Percentiles rank a stretch among this genome's conserved stretches.
Conservation (phyloP, 805 yeast genomes). For the Suhomyces emberorum region DNA sequence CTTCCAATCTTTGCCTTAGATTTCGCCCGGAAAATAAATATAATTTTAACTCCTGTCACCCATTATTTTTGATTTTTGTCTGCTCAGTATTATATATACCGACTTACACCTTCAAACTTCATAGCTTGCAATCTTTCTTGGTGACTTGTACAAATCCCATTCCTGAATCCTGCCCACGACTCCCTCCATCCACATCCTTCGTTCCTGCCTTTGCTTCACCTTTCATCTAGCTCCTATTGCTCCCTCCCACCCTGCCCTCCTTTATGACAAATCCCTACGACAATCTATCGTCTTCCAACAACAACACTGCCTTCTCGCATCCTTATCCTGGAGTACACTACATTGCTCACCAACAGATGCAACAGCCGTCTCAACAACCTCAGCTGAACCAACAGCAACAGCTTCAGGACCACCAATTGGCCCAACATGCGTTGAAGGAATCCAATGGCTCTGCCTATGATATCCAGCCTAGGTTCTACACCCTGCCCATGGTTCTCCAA, state of each 20-base stretch:
- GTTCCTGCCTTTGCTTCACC: background rate
- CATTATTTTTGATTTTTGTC: background rate
- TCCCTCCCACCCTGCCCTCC: too few relatives aligned
- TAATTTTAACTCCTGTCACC: slow-evolving; percentile 3
- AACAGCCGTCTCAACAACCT: slow-evolving; percentile 7
- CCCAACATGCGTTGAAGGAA: slow-evolving; percentile 6
- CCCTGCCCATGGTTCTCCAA: slow-evolving; percentile 23
- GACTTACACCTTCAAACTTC: too few relatives aligned
- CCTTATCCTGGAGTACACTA: slow-evolving; percentile 7
- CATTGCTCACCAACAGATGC: slow-evolving; percentile 8
- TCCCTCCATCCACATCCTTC: background rate
- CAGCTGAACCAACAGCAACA: slow-evolving; percentile 6
- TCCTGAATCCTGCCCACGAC: too few relatives aligned
- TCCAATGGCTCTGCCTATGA: slow-evolving; percentile 6
- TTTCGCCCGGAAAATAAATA: too few relatives aligned
- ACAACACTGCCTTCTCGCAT: slow-evolving; percentile 3
- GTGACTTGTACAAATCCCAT: too few relatives aligned
- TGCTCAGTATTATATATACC: background rate
- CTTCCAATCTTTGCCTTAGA: too few relatives aligned
- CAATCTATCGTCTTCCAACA: background rate
- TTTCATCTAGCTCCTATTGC: too few relatives aligned
- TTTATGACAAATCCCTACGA: slow-evolving; percentile 7
- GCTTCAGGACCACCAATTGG: slow-evolving; percentile 5
- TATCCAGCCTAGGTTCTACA: slow-evolving; percentile 20
- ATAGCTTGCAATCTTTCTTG: too few relatives aligned